Percentiles rank a stretch among this genome's conserved stretches.
Evolutionary conservation across 257 asterid genomes (phyloP).

Genomic region (Fraxinus anomala): DNA sequence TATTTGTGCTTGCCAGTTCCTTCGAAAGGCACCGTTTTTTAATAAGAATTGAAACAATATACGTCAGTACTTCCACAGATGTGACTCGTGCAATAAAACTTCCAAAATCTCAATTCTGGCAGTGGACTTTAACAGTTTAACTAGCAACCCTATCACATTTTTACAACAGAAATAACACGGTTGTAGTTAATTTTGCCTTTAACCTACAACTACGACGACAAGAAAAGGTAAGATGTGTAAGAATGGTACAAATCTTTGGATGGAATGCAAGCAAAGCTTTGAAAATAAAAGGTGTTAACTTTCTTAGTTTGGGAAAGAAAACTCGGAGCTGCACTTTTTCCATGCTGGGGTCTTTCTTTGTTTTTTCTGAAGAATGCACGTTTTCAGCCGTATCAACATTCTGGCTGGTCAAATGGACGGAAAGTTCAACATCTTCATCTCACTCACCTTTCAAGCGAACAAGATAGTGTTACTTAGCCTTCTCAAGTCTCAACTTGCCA

Average conservation of each 20-base stretch:
- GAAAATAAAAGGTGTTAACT: slow-evolving; percentile 43
- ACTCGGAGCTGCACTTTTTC: slow-evolving; percentile 57
- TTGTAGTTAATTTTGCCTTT: neutral
- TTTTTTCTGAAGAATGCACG: slow-evolving; percentile 33
- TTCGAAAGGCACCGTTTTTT: slow-evolving; percentile 63
- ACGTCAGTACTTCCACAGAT: slow-evolving; percentile 22
- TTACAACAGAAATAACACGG: neutral
- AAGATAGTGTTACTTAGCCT: slow-evolving; percentile 76
- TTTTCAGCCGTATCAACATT: slow-evolving; percentile 37
- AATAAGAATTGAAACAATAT: slow-evolving; percentile 18
- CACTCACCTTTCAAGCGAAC: slow-evolving; percentile 65
- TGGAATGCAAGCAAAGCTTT: neutral
- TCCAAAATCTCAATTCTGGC: neutral
- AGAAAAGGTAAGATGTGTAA: neutral
- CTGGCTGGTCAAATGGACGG: slow-evolving; percentile 32
- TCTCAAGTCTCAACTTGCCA: slow-evolving; percentile 82
- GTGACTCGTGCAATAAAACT: neutral
- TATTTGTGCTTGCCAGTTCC: slow-evolving; percentile 95
- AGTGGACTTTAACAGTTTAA: neutral
- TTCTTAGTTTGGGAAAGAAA: slow-evolving; percentile 75
- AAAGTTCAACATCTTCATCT: slow-evolving; percentile 63
- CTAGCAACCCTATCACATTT: neutral
- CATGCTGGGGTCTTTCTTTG: slow-evolving; percentile 40
- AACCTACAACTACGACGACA: neutral
- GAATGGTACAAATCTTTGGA: neutral